These are phyloP conservation scores for Extremus antarcticus DNA, from an alignment of 495 filamentous ascomycete genomes.

Conservation along the genomic window DNA sequence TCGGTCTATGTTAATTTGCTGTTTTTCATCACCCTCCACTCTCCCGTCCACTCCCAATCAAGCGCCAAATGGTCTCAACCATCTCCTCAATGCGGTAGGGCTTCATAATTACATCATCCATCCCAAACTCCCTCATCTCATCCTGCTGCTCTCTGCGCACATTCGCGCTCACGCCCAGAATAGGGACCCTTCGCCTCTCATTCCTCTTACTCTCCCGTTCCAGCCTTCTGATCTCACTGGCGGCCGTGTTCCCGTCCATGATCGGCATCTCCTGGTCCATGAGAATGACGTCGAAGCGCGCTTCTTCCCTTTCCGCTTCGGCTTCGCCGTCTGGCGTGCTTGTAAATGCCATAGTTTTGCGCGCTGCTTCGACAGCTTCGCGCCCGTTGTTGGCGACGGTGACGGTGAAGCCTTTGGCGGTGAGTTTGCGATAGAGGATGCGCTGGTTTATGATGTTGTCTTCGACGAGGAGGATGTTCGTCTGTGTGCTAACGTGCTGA, in stretches of 20 bases:
- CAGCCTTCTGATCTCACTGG: conserved; percentile 20
- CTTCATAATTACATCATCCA: conserved; percentile 22
- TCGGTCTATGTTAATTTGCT: too few relatives aligned
- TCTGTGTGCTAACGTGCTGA: too few relatives aligned
- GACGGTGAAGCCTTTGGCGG: conserved; percentile 20
- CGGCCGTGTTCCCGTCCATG: conserved; percentile 25
- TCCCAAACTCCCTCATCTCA: conserved; percentile 23
- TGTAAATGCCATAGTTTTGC: not conserved
- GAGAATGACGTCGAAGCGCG: conserved; percentile 23
- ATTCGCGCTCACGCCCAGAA: conserved; percentile 29
- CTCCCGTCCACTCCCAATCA: too few relatives aligned
- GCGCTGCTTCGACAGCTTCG: conserved; percentile 22
- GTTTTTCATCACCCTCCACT: too few relatives aligned
- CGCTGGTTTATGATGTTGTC: conserved; percentile 32
- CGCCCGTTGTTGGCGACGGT: conserved; percentile 26
- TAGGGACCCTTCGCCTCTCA: conserved; percentile 8
- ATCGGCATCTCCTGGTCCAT: conserved; percentile 33
- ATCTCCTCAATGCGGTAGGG: conserved; percentile 18
- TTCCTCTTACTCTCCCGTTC: conserved; percentile 11
- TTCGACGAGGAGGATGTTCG: conserved; percentile 21
- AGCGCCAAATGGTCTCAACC: too few relatives aligned
- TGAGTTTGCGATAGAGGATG: conserved; percentile 25
- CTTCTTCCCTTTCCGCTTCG: too few relatives aligned
- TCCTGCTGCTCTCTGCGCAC: conserved; percentile 23
- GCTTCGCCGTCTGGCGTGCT: not conserved